These are phyloP conservation scores for Adansonia madagascariensis DNA, from an alignment of 441 rosid species.

Conservation along the genomic window DNA sequence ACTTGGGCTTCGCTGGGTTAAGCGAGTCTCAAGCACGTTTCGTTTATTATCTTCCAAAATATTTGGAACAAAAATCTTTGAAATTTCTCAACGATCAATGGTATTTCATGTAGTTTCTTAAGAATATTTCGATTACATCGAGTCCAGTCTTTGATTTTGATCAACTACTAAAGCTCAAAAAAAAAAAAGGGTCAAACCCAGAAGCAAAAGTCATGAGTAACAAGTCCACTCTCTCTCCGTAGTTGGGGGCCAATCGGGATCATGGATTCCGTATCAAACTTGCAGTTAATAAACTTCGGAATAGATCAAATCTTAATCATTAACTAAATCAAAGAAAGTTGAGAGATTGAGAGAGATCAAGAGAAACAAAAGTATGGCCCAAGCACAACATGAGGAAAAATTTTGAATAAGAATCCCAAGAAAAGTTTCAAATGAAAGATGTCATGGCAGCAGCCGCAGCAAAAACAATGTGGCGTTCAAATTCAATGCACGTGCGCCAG, in stretches of 20 bases:
- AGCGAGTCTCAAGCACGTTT: neutral
- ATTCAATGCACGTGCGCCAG: constrained; percentile 91
- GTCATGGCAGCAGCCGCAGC: constrained; percentile 26
- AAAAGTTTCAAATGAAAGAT: neutral
- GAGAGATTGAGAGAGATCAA: neutral
- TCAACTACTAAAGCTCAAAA: neutral
- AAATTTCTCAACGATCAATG: too few species aligned
- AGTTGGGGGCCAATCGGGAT: constrained; percentile 66
- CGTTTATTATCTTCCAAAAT: too few species aligned
- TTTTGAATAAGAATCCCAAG: constrained; percentile 33
- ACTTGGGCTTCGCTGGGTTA: neutral
- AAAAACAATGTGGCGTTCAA: constrained; percentile 49
- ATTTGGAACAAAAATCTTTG: too few species aligned
- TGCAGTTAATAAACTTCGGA: constrained; percentile 58
- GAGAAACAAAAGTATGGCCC: constrained; percentile 50
- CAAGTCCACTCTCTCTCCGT: constrained; percentile 29
- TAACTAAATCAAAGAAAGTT: neutral
- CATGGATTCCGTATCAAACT: constrained; percentile 57
- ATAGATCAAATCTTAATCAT: constrained; percentile 27
- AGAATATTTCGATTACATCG: neutral
- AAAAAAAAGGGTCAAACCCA: constrained; percentile 40
- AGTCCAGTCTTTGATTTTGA: neutral
- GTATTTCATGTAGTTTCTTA: neutral
- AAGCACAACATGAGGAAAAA: constrained; percentile 51
- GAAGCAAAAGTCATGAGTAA: constrained; percentile 40